phyloP scores from a whole-genome alignment of 1,284 basidiomycete species.

The Puccinia coronata region DNA sequence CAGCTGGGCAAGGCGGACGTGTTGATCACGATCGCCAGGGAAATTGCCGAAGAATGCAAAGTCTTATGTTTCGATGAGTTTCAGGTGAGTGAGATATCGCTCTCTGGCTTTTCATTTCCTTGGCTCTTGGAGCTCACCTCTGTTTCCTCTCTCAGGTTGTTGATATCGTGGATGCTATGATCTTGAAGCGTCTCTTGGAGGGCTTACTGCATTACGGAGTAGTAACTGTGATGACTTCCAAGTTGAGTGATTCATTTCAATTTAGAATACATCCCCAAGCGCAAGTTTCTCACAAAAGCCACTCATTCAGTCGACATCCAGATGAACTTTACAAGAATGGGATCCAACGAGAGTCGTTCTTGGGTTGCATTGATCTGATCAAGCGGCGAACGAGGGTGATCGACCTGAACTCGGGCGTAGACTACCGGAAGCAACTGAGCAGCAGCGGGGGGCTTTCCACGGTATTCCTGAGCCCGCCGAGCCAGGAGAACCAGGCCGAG shows the following conservation, averaged over 20 bases:
- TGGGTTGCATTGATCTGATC: constrained; percentile 91
- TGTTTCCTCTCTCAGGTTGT: constrained; percentile 69
- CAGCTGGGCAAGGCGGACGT: constrained; percentile 68
- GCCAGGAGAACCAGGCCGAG: constrained; percentile 68
- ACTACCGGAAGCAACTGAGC: constrained; percentile 86
- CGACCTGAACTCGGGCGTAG: constrained; percentile 91
- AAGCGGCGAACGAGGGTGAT: constrained; percentile 82
- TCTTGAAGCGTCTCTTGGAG: constrained; percentile 84
- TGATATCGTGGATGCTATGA: constrained; percentile 99
- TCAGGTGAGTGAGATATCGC: constrained; percentile 66
- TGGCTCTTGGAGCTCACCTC: neutral
- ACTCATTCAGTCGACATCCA: constrained; percentile 76
- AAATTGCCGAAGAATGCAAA: constrained; percentile 79
- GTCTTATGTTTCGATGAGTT: constrained; percentile 98
- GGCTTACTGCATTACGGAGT: constrained; percentile 82
- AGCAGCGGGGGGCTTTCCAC: constrained; percentile 69
- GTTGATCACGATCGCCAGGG: constrained; percentile 82
- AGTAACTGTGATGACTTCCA: constrained; percentile 92
- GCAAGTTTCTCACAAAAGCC: neutral
- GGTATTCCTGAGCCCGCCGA: constrained; percentile 83
- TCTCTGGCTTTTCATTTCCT: neutral
- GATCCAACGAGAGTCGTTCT: constrained; percentile 92
- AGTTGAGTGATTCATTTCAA: constrained; percentile 65
- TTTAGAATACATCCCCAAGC: neutral
- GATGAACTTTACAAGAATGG: constrained; percentile 98